Evolutionary conservation across 78 protist species (phyloP).

Genomic region (Dictyostelium intermedium): DNA sequence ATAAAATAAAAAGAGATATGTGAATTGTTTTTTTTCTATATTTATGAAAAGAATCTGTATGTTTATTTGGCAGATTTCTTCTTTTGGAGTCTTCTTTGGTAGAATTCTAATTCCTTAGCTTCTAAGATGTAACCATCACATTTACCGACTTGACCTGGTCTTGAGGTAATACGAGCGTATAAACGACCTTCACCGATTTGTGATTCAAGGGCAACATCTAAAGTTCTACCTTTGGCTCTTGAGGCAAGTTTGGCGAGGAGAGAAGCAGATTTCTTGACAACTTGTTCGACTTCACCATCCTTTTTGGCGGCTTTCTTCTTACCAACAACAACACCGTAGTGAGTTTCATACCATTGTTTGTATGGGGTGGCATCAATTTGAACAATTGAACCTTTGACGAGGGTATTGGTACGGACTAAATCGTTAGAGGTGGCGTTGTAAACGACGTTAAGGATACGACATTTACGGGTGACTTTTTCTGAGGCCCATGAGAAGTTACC

Average conservation of each 20-base stretch:
- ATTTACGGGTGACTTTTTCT: slow-evolving; percentile 87
- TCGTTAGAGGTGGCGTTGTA: slow-evolving; percentile 99
- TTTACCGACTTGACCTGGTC: slow-evolving; percentile 99
- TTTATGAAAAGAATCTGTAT: neutral
- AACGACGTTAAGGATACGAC: slow-evolving; percentile 97
- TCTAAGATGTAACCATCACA: slow-evolving; percentile 99
- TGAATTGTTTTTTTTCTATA: no score
- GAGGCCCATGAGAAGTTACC: slow-evolving; percentile 98
- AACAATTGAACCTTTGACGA: slow-evolving; percentile 97
- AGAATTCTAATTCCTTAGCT: slow-evolving; percentile 99
- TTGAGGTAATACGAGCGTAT: slow-evolving; percentile 95
- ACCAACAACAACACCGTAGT: slow-evolving; percentile 95
- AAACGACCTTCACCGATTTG: slow-evolving; percentile 98
- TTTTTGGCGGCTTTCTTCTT: slow-evolving; percentile 73
- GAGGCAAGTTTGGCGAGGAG: slow-evolving; percentile 73
- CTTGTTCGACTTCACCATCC: slow-evolving; percentile 36
- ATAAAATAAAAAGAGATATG: no score
- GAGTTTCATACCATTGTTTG: slow-evolving; percentile 97
- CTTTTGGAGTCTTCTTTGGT: slow-evolving; percentile 93
- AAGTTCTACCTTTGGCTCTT: slow-evolving; percentile 76
- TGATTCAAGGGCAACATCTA: slow-evolving; percentile 88
- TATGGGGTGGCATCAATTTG: slow-evolving; percentile 98
- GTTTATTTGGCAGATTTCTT: slow-evolving; percentile 83
- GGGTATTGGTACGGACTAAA: slow-evolving; percentile 99
- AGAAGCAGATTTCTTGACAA: slow-evolving; percentile 62